Conservation (phyloP, 345 rosid species). For the Angophora floribunda region DNA sequence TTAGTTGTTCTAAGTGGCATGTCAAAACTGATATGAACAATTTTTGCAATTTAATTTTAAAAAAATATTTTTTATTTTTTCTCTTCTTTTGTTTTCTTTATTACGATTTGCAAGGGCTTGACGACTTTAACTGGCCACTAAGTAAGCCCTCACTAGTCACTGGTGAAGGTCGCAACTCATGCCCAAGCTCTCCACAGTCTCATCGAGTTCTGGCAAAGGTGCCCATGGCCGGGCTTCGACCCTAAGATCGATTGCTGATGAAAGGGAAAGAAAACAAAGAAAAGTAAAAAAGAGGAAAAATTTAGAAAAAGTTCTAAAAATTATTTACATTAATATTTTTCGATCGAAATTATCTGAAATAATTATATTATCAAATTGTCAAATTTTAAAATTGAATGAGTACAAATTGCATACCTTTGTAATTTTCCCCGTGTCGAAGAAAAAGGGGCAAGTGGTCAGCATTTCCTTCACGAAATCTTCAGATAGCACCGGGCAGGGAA, state of each 20-base stretch:
- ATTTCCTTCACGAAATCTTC: background rate
- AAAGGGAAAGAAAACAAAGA: no score
- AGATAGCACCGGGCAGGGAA: background rate
- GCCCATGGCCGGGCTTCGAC: fast-evolving
- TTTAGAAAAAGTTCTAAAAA: no score
- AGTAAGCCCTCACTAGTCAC: background rate
- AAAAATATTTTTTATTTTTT: background rate
- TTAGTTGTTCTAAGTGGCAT: background rate
- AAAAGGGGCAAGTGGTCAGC: background rate
- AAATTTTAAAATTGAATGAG: no score
- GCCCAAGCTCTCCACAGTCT: background rate
- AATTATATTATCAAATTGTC: background rate
- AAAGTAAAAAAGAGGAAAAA: no score
- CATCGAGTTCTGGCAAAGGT: no score
- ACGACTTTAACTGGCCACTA: background rate
- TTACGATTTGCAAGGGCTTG: background rate
- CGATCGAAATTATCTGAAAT: background rate
- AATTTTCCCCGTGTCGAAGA: background rate
- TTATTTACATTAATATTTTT: background rate
- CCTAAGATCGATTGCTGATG: no score
- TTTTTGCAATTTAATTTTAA: background rate
- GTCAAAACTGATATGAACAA: background rate
- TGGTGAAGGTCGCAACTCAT: background rate
- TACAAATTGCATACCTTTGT: background rate
- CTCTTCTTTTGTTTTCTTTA: background rate